Base-by-base conservation (phyloP, 768 basidiomycete species). In the Mycena metata region DNA sequence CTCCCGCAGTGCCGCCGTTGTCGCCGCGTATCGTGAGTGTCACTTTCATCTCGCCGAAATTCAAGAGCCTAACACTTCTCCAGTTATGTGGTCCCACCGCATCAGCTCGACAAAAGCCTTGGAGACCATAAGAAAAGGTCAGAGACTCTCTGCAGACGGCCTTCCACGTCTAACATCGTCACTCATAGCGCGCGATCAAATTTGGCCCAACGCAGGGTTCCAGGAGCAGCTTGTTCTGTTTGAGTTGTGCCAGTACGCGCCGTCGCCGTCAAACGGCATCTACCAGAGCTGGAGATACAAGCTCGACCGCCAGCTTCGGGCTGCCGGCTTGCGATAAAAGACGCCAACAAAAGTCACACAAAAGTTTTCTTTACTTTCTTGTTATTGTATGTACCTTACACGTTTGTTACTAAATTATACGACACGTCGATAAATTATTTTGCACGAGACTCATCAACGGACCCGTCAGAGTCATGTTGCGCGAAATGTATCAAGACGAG, bases 131-230 rank as follows among this genome's bases (percentile, higher is more conserved):
- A 85, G 91, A 76, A 76, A 83, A 78, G 88, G 92, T 90, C 76
- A 67, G 79, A 65, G 71, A 43, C 54, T 66, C 26, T 60, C 26
- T 58, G 43, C 60, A 47, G 47, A 17, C n/a, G 23, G 49, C 30
- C 30, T 24, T 65, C 47, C 70, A 30, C 69, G 13, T 5, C 26
- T 67, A 17, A 62, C 35, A 39, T 39, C 42, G 24, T 62, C 11
- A 49, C 39, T 59, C 21, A 57, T 72, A 93, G 91, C 87, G 54
- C 90, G 91, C 55, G 89, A 91, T 77, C 90, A 92, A 74, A 91
- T 92, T 59, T 93, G 91, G 91, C 86, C 88, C 67, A 91, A 88
- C 69, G 86, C 90, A n/a, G 92, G 91, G 49, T 93, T 93, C 78
- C 88, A 91, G 64, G 90, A 92, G 79, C 92, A 94, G 72, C 85